Evolutionary conservation across 2,329 filamentous ascomycete genomes (phyloP).

Genomic region (Sordariomycetes sp.): DNA sequence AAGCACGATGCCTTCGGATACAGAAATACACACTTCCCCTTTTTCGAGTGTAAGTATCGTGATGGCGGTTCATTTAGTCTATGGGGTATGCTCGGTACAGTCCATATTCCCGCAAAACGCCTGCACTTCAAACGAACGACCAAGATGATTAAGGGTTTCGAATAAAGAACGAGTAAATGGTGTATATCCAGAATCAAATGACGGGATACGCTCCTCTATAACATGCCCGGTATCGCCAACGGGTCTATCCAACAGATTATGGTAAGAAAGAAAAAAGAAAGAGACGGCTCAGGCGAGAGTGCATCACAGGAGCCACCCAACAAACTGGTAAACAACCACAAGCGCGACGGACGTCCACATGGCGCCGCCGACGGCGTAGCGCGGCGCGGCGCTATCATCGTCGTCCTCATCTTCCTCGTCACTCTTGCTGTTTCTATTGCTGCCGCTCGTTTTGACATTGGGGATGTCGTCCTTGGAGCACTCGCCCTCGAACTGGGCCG

Average conservation of each 20-base stretch:
- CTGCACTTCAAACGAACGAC: too few species aligned
- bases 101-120: too few species aligned
- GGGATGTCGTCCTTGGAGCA: constrained; percentile 6
- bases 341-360: constrained; percentile 1
- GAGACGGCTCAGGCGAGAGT: not conserved
- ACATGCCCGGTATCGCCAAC: not conserved
- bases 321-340: not conserved
- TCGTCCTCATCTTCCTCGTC: not conserved
- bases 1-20: not conserved
- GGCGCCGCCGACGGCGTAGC: not conserved
- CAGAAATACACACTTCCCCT: too few species aligned
- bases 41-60: too few species aligned
- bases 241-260: not conserved
- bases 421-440: not conserved
- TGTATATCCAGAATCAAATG: not conserved
- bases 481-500: constrained; percentile 10
- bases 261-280: not conserved
- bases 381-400: not conserved
- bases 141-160: too few species aligned
- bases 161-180: too few species aligned
- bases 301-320: not conserved
- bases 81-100: too few species aligned
- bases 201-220: not conserved
- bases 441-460: not conserved
- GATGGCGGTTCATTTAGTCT: too few species aligned